A percentile compares a stretch with the other conserved stretches of the same genome.
These are phyloP conservation scores for Penicillium bialowiezense DNA, from an alignment of 495 filamentous ascomycete species.

Conservation along the genomic window DNA sequence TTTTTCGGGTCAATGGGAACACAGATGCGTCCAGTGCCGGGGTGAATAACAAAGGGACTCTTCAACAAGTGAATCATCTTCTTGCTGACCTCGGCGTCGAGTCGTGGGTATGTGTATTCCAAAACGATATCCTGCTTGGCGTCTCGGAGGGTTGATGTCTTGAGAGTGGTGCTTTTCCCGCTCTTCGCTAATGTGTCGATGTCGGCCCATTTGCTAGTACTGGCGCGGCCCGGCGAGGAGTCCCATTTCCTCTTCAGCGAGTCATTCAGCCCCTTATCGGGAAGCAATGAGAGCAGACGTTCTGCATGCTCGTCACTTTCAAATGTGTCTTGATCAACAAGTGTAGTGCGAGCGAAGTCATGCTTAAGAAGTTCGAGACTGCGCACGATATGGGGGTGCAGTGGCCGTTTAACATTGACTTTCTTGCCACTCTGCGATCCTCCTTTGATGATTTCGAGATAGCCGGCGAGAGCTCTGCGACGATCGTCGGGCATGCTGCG, in stretches of 20 bases:
- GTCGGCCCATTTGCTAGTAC: slow-evolving; percentile 83
- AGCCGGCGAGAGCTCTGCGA: slow-evolving; percentile 76
- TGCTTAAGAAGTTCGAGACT: slow-evolving; percentile 78
- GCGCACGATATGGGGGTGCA: slow-evolving; percentile 87
- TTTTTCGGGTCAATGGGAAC: slow-evolving; percentile 79
- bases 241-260: slow-evolving; percentile 88
- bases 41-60: slow-evolving; percentile 93
- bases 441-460: slow-evolving; percentile 82
- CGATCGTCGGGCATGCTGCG: slow-evolving; percentile 79
- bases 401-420: slow-evolving; percentile 77
- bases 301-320: slow-evolving; percentile 60
- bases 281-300: slow-evolving; percentile 73
- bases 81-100: slow-evolving; percentile 95
- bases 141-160: slow-evolving; percentile 67
- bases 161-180: slow-evolving; percentile 61
- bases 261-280: slow-evolving; percentile 69
- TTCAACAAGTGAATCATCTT: slow-evolving; percentile 97
- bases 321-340: slow-evolving; percentile 87
- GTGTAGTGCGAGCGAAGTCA: slow-evolving; percentile 77
- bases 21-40: slow-evolving; percentile 88
- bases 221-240: slow-evolving; percentile 70
- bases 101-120: slow-evolving; percentile 96
- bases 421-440: slow-evolving; percentile 82
- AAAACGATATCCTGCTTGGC: slow-evolving; percentile 92
- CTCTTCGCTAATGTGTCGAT: slow-evolving; percentile 81